Evolutionary conservation across 768 basidiomycete species (phyloP).

Genomic region (Boletus rubropictus): DNA sequence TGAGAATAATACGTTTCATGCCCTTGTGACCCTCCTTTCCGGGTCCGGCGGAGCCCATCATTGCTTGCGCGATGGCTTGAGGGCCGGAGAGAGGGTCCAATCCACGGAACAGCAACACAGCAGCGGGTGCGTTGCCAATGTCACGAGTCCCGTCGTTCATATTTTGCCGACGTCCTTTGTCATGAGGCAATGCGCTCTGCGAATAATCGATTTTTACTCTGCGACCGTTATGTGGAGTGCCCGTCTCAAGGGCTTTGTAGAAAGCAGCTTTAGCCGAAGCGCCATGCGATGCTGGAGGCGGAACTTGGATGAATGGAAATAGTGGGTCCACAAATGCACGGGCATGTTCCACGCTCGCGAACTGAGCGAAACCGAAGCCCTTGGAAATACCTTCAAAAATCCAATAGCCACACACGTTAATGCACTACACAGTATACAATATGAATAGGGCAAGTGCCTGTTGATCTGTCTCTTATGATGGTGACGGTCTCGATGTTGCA

Average conservation of each 20-base stretch:
- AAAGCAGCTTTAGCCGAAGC: slow-evolving; percentile 67
- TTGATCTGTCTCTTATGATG: slow-evolving; percentile 93
- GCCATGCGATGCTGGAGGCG: slow-evolving; percentile 85
- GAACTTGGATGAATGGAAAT: slow-evolving; percentile 88
- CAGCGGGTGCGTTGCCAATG: slow-evolving; percentile 79
- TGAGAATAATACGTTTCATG: slow-evolving; percentile 81
- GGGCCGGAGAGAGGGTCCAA: slow-evolving; percentile 84
- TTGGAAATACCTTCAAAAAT: slow-evolving; percentile 85
- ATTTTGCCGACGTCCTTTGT: slow-evolving; percentile 59
- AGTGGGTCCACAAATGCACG: slow-evolving; percentile 85
- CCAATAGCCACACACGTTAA: slow-evolving; percentile 67
- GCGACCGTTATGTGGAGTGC: slow-evolving; percentile 68
- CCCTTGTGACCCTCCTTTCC: slow-evolving; percentile 76
- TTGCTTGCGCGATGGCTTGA: slow-evolving; percentile 79
- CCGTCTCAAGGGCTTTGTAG: slow-evolving; percentile 70
- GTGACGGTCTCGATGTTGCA: slow-evolving; percentile 83
- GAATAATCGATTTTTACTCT: slow-evolving; percentile 96
- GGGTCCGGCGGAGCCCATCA: slow-evolving; percentile 76
- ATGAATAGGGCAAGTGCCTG: slow-evolving; percentile 88
- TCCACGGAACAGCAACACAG: slow-evolving; percentile 85
- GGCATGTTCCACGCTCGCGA: slow-evolving; percentile 79
- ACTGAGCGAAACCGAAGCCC: slow-evolving; percentile 96
- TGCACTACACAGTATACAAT: slow-evolving; percentile 58
- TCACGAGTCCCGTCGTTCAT: slow-evolving; percentile 93
- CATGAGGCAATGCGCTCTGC: slow-evolving; percentile 71